A percentile compares a stretch with the other conserved stretches of the same genome.
phyloP scores from a whole-genome alignment of 2,329 filamentous ascomycete species.

The Paradendryphiella salina region DNA sequence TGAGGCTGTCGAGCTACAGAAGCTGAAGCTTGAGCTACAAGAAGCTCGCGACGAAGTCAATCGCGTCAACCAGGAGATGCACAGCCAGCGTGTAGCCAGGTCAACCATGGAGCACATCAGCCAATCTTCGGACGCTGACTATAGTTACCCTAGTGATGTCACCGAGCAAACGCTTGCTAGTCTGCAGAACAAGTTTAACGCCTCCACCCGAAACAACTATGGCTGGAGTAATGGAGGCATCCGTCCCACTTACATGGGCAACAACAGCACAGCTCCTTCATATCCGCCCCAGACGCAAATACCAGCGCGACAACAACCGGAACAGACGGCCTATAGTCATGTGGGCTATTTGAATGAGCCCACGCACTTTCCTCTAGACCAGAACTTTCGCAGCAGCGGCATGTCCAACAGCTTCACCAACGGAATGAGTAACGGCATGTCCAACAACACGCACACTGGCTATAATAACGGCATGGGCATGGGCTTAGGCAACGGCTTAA shows the following conservation, averaged over 20 bases:
- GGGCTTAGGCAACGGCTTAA: slow-evolving; percentile 20
- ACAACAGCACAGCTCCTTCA: slow-evolving; percentile 29
- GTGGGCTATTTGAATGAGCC: slow-evolving; percentile 45
- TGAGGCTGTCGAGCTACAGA: slow-evolving; percentile 64
- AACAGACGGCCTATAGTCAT: slow-evolving; percentile 35
- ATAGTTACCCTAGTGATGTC: slow-evolving; percentile 51
- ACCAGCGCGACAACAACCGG: slow-evolving; percentile 21
- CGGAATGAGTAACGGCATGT: slow-evolving; percentile 20
- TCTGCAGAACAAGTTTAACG: slow-evolving; percentile 57
- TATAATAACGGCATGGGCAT: slow-evolving; percentile 12
- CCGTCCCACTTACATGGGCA: slow-evolving; percentile 31
- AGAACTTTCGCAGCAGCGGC: slow-evolving; percentile 34
- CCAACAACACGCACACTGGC: slow-evolving; percentile 8
- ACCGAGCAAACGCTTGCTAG: slow-evolving; percentile 56
- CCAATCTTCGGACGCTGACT: slow-evolving; percentile 56
- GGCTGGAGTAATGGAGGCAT: slow-evolving; percentile 33
- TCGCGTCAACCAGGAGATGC: slow-evolving; percentile 71
- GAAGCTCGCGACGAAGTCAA: slow-evolving; percentile 71
- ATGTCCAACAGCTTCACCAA: slow-evolving; percentile 19
- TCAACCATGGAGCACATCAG: slow-evolving; percentile 62
- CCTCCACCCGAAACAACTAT: slow-evolving; percentile 49
- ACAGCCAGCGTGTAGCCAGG: slow-evolving; percentile 64
- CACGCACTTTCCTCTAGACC: slow-evolving; percentile 44
- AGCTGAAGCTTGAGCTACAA: slow-evolving; percentile 71
- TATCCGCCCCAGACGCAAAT: slow-evolving; percentile 23